Percentiles rank a stretch among this genome's conserved stretches.
Conservation (phyloP, 169 alveolate genomes). For the Fabrea salina region DNA sequence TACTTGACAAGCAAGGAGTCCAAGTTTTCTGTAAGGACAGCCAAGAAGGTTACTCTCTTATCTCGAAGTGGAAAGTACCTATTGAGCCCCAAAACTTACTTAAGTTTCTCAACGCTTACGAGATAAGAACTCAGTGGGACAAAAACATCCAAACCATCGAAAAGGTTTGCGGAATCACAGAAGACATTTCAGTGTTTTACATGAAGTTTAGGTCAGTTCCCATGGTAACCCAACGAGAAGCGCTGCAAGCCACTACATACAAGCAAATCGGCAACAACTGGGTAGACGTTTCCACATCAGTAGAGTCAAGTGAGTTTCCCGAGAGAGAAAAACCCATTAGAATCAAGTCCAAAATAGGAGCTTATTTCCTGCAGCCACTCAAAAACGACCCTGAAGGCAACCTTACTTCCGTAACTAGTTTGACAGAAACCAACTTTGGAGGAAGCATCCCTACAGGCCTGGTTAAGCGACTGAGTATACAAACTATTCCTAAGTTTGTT, state of each 20-base stretch:
- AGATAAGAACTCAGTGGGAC: conserved; percentile 18
- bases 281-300: conserved; percentile 20
- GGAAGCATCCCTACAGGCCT: background rate
- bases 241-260: background rate
- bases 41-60: background rate
- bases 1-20: background rate
- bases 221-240: conserved; percentile 14
- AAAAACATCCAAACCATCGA: background rate
- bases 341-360: background rate
- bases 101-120: background rate
- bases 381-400: background rate
- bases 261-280: background rate
- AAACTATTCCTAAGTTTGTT: background rate
- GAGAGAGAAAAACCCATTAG: background rate
- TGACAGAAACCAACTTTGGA: conserved; percentile 20
- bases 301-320: background rate
- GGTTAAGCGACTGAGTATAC: background rate
- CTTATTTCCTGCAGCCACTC: background rate
- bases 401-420: background rate
- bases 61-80: background rate
- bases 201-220: background rate
- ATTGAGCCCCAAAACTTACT: background rate
- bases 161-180: conserved; percentile 10
- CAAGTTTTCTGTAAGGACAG: conserved; percentile 1
- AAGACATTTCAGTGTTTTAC: conserved; percentile 11